Evolutionary conservation across 2,329 filamentous ascomycete genomes (phyloP).

Genomic region (Epichloe uncinata): DNA sequence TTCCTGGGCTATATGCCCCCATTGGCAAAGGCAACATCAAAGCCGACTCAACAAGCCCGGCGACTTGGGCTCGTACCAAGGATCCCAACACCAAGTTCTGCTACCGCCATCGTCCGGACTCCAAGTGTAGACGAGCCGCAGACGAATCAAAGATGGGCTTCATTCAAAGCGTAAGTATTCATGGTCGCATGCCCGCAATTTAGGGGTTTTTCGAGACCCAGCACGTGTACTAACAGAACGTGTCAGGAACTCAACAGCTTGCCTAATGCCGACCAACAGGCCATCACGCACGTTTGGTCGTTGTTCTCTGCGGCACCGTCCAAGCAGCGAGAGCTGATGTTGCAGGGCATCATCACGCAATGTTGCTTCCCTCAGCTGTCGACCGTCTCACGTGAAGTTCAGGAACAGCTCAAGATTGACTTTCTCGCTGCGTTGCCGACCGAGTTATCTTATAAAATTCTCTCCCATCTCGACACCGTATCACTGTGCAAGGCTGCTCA

Average conservation of each 20-base stretch:
- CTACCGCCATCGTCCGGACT: slow-evolving; percentile 86
- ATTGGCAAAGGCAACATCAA: slow-evolving; percentile 41
- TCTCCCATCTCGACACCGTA: slow-evolving; percentile 84
- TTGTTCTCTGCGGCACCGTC: slow-evolving; percentile 90
- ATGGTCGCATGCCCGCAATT: neutral
- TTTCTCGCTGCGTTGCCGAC: slow-evolving; percentile 79
- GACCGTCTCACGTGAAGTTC: slow-evolving; percentile 77
- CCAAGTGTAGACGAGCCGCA: slow-evolving; percentile 83
- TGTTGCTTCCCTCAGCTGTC: slow-evolving; percentile 97
- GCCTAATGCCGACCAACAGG: slow-evolving; percentile 77
- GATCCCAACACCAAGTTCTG: slow-evolving; percentile 80
- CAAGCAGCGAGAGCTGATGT: slow-evolving; percentile 90
- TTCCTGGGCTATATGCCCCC: slow-evolving; percentile 77
- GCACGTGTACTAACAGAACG: slow-evolving; percentile 2
- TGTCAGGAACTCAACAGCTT: slow-evolving; percentile 65
- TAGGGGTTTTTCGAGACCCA: neutral
- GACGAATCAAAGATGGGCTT: slow-evolving; percentile 95
- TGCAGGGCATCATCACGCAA: slow-evolving; percentile 89
- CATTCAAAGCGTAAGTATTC: slow-evolving; percentile 60
- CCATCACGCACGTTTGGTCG: slow-evolving; percentile 95
- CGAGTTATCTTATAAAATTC: slow-evolving; percentile 85
- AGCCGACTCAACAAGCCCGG: slow-evolving; percentile 11
- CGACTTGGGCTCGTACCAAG: slow-evolving; percentile 19
- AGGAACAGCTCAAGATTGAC: slow-evolving; percentile 94
- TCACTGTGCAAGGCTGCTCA: slow-evolving; percentile 93